Evolutionary conservation across 257 asterid species (phyloP).

Genomic region (Primulina tabacum): DNA sequence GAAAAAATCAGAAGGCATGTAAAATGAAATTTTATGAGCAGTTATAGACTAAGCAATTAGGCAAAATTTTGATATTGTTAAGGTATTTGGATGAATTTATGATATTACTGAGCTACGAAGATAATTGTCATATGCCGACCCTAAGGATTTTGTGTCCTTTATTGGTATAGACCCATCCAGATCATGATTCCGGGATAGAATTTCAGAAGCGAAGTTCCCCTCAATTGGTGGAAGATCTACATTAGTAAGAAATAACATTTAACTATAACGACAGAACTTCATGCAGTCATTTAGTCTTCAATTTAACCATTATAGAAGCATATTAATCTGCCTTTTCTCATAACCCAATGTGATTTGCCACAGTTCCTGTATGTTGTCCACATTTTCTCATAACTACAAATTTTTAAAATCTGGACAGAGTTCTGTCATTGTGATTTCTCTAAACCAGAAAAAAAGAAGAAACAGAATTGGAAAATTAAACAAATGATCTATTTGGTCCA

Average conservation of each 20-base stretch:
- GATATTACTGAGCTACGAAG: constrained; percentile 45
- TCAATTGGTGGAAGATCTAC: constrained; percentile 33
- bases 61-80: too few relatives aligned
- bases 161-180: constrained; percentile 25
- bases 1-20: too few relatives aligned
- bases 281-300: neutral
- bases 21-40: too few relatives aligned
- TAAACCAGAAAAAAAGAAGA: neutral
- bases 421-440: neutral
- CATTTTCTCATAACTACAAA: neutral
- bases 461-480: neutral
- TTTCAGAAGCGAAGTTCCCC: constrained; percentile 30
- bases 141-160: constrained; percentile 40
- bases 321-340: neutral
- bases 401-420: neutral
- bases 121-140: constrained; percentile 57
- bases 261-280: neutral
- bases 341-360: neutral
- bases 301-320: neutral
- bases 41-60: too few relatives aligned
- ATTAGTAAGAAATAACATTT: constrained; percentile 13
- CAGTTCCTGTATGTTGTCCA: neutral
- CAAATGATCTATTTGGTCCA: neutral
- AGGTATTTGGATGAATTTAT: too few relatives aligned
- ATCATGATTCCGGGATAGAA: constrained; percentile 14